These are phyloP conservation scores for Pisolithus albus DNA, from an alignment of 768 basidiomycete genomes.

Conservation along the genomic window DNA sequence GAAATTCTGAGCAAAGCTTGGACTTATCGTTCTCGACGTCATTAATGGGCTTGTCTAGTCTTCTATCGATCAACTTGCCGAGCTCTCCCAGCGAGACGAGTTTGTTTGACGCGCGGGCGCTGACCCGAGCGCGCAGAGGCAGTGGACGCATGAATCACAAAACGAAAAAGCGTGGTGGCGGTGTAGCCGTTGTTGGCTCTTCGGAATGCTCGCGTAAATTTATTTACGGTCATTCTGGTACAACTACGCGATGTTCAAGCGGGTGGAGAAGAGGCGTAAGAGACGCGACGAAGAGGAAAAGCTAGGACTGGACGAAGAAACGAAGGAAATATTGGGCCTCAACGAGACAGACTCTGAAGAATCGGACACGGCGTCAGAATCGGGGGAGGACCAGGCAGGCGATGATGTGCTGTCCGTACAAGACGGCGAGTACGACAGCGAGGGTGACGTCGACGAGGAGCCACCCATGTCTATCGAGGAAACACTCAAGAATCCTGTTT, in stretches of 20 bases:
- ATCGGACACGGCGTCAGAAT: constrained; percentile 44
- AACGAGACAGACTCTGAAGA: constrained; percentile 75
- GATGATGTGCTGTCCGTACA: constrained; percentile 16
- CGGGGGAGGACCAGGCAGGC: constrained; percentile 21
- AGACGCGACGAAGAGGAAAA: constrained; percentile 59
- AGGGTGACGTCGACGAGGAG: constrained; percentile 25
- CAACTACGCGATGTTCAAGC: constrained; percentile 59
- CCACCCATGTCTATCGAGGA: constrained; percentile 48
- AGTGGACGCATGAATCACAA: constrained; percentile 17
- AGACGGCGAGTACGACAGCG: constrained; percentile 22
- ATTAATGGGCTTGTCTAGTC: background rate
- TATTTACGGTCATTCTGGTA: background rate
- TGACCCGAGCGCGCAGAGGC: constrained; percentile 14
- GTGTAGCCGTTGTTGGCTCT: constrained; percentile 12
- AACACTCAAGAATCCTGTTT: constrained; percentile 59
- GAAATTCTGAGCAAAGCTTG: background rate
- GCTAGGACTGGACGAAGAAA: constrained; percentile 56
- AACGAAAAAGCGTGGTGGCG: constrained; percentile 21
- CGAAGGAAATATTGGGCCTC: constrained; percentile 57
- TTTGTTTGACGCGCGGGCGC: background rate
- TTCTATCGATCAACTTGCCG: background rate
- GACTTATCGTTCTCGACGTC: background rate
- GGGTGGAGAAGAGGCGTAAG: constrained; percentile 59
- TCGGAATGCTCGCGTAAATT: background rate
- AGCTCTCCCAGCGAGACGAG: background rate